phyloP scores from a whole-genome alignment of 768 basidiomycete species.

The Leccinum fibrillosum region DNA sequence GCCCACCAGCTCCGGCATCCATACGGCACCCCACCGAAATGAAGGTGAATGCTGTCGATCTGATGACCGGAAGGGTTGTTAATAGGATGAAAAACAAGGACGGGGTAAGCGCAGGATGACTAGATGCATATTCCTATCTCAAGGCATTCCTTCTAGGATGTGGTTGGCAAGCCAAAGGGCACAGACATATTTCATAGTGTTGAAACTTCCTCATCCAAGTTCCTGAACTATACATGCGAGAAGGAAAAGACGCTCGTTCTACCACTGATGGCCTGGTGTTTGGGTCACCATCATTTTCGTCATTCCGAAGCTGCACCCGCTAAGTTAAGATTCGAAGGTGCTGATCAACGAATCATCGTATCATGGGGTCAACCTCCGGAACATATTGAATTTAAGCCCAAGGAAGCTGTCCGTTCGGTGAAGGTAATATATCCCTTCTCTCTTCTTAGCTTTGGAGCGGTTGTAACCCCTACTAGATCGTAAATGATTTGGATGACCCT shows the following conservation, averaged over 20 bases:
- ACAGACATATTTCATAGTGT: too few relatives aligned
- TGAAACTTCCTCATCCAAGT: too few relatives aligned
- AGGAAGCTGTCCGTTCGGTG: slow-evolving; percentile 9
- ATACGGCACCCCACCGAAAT: background rate
- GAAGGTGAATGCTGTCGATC: slow-evolving; percentile 4
- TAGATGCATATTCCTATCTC: too few relatives aligned
- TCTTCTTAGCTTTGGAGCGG: background rate
- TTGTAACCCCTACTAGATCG: slow-evolving; percentile 17
- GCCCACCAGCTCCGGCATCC: slow-evolving; percentile 2
- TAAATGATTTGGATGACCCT: slow-evolving; percentile 6
- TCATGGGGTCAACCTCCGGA: slow-evolving; percentile 5
- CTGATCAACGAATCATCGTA: slow-evolving; percentile 8
- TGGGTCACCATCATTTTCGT: slow-evolving; percentile 21
- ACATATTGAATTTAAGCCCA: slow-evolving; percentile 15
- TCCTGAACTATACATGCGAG: slow-evolving; percentile 1
- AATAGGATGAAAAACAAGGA: too few relatives aligned
- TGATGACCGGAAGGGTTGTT: background rate
- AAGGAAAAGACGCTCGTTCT: slow-evolving; percentile 6
- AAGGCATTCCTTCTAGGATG: too few relatives aligned
- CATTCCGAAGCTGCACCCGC: slow-evolving; percentile 12
- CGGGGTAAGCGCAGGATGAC: too few relatives aligned
- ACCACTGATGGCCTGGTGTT: slow-evolving; percentile 28
- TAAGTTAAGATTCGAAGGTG: slow-evolving; percentile 12
- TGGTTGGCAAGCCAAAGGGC: too few relatives aligned
- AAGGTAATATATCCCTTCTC: slow-evolving; percentile 13